A percentile compares a stretch with the other conserved stretches of the same genome.
Evolutionary conservation across 2,329 filamentous ascomycete genomes (phyloP).

Genomic region (Neonectria coccinea): DNA sequence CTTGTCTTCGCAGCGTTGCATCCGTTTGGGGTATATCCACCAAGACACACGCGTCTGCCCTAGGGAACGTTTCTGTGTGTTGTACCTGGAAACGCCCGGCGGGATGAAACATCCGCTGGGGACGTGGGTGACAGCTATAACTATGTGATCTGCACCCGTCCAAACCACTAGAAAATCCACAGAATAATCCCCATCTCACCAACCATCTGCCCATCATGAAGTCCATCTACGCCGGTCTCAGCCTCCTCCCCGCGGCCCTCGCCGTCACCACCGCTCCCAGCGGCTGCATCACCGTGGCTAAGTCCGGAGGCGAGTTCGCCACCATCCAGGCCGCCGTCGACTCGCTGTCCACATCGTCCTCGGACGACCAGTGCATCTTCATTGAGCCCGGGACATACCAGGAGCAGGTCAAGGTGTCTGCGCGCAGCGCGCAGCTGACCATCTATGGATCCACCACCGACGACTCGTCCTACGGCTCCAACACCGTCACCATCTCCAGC

Average conservation of each 20-base stretch:
- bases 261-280: conserved; percentile 52
- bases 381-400: conserved; percentile 71
- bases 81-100: neutral
- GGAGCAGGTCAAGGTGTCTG: conserved; percentile 64
- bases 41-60: neutral
- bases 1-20: neutral
- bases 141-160: neutral
- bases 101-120: neutral
- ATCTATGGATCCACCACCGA: conserved; percentile 68
- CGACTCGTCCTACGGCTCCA: conserved; percentile 60
- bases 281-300: conserved; percentile 62
- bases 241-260: conserved; percentile 24
- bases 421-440: conserved; percentile 63
- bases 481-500: conserved; percentile 67
- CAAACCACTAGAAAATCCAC: neutral
- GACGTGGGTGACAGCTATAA: neutral
- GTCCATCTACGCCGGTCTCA: conserved; percentile 10
- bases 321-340: conserved; percentile 67
- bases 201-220: conserved; percentile 21
- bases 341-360: conserved; percentile 63
- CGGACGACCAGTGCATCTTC: conserved; percentile 68
- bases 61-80: neutral
- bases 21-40: neutral
- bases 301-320: conserved; percentile 50
- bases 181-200: neutral